phyloP scores from a whole-genome alignment of 441 rosid species.

The Heliophila coronopifolia region DNA sequence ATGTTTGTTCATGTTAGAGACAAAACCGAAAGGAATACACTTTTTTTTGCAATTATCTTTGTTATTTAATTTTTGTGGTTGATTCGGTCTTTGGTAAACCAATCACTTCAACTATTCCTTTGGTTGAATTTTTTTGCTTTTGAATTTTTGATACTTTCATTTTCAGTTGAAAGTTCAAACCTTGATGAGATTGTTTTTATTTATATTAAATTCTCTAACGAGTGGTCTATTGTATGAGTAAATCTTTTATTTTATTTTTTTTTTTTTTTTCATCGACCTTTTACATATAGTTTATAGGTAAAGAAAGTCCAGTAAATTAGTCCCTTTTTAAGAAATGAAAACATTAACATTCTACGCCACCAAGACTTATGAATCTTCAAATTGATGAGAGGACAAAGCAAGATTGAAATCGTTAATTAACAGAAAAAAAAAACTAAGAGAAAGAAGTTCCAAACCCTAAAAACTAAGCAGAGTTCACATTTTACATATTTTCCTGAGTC shows the following conservation, averaged over 20 bases:
- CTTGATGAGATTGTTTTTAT: background rate
- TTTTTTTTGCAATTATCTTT: constrained; percentile 1
- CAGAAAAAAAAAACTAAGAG: background rate
- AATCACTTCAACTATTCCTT: constrained; percentile 22
- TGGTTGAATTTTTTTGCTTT: constrained; percentile 14
- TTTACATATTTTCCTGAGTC: constrained; percentile 42
- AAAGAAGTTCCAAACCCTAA: constrained; percentile 28
- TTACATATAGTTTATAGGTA: too few relatives aligned
- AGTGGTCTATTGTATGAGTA: too few relatives aligned
- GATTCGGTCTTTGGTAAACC: constrained; percentile 9
- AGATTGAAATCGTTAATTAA: constrained; percentile 11
- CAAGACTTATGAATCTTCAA: constrained; percentile 25
- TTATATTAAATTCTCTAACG: background rate
- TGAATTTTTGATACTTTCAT: constrained; percentile 1
- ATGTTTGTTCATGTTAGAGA: constrained; percentile 23
- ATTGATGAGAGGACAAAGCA: constrained; percentile 27
- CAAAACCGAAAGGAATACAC: constrained; percentile 23
- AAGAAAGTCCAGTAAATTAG: constrained; percentile 9
- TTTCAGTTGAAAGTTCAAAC: constrained; percentile 26
- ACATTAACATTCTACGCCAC: background rate
- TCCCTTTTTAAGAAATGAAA: background rate
- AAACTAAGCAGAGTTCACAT: constrained; percentile 23
- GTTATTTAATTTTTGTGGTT: background rate
- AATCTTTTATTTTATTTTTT: too few relatives aligned
- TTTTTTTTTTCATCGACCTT: too few relatives aligned